A percentile compares a stretch with the other conserved stretches of the same genome.
Evolutionary conservation across 768 basidiomycete species (phyloP).

Genomic region (Pleurotus tuoliensis): DNA sequence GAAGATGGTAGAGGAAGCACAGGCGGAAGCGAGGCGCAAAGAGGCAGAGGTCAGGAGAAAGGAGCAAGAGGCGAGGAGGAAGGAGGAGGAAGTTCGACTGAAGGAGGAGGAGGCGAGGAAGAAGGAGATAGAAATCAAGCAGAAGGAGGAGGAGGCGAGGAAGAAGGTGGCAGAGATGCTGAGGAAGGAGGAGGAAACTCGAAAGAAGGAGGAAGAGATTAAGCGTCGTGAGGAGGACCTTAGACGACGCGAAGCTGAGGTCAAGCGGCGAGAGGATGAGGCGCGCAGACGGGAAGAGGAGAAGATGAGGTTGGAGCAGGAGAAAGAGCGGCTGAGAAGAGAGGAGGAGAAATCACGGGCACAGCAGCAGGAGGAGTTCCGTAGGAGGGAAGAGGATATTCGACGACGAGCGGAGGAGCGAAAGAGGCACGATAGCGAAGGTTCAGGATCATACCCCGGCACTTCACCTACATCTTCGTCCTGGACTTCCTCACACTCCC

Average conservation of each 20-base stretch:
- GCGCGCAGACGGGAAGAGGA: conserved; percentile 20
- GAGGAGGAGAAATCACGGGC: conserved; percentile 26
- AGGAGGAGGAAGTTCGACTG: conserved; percentile 21
- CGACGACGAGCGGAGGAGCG: conserved; percentile 40
- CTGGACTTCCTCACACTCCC: conserved; percentile 21
- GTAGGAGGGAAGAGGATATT: conserved; percentile 40
- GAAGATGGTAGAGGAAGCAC: background rate
- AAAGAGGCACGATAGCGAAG: conserved; percentile 36
- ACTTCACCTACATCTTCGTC: conserved; percentile 25
- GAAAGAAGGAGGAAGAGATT: conserved; percentile 22
- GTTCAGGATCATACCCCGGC: conserved; percentile 19
- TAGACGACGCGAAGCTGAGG: conserved; percentile 31
- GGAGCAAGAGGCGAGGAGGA: conserved; percentile 18
- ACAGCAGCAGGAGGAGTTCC: conserved; percentile 36
- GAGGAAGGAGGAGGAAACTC: conserved; percentile 23
- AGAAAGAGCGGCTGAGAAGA: conserved; percentile 17
- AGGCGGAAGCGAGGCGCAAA: conserved; percentile 13
- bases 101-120: conserved; percentile 22
- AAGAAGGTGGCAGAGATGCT: conserved; percentile 20
- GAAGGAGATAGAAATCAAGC: conserved; percentile 24
- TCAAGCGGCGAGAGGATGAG: conserved; percentile 29
- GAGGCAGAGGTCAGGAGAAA: conserved; percentile 17
- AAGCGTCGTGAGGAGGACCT: conserved; percentile 25
- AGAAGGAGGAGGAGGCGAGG: conserved; percentile 15
- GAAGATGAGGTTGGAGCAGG: conserved; percentile 17